Conservation (phyloP, 768 basidiomycete genomes). For the Cyclocybe cylindracea region DNA sequence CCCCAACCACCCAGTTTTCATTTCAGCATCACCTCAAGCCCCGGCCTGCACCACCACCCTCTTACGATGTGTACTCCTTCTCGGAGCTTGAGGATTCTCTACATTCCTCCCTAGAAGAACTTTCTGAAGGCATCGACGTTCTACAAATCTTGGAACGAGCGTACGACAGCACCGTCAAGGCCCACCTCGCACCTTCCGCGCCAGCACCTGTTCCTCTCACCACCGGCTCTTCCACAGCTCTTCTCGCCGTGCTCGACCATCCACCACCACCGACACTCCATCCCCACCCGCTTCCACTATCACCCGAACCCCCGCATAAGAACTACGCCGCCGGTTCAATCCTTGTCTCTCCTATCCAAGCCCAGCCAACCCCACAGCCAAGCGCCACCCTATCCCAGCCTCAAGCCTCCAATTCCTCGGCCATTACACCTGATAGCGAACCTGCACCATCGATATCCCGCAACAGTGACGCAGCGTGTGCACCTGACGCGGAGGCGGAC, state of each 20-base stretch:
- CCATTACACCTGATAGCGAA: background rate
- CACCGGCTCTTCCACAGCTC: slow-evolving; percentile 67
- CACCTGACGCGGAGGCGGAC: background rate
- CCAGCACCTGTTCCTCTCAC: slow-evolving; percentile 34
- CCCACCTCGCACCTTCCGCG: slow-evolving; percentile 46
- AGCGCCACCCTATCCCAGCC: background rate
- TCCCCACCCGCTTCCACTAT: slow-evolving; percentile 10
- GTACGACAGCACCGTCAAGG: slow-evolving; percentile 64
- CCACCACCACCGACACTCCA: slow-evolving; percentile 14
- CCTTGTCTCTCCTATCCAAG: slow-evolving; percentile 2
- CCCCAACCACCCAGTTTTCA: slow-evolving; percentile 22
- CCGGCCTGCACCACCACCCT: slow-evolving; percentile 13
- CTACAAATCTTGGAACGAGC: slow-evolving; percentile 70
- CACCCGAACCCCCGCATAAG: slow-evolving; percentile 13
- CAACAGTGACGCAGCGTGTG: too few species aligned
- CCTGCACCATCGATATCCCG: background rate
- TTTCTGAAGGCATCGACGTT: slow-evolving; percentile 70
- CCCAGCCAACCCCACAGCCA: background rate
- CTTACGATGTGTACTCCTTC: slow-evolving; percentile 7
- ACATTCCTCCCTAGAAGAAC: slow-evolving; percentile 42
- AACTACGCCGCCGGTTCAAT: slow-evolving; percentile 24
- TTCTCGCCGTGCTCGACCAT: slow-evolving; percentile 64
- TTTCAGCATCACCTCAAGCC: slow-evolving; percentile 29
- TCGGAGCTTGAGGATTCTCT: slow-evolving; percentile 37
- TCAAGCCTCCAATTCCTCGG: slow-evolving; percentile 4